Percentiles rank a stretch among this genome's conserved stretches.
Evolutionary conservation across 805 yeast species (phyloP).

Genomic region (Saccharomycopsis oosterbeekiorum): DNA sequence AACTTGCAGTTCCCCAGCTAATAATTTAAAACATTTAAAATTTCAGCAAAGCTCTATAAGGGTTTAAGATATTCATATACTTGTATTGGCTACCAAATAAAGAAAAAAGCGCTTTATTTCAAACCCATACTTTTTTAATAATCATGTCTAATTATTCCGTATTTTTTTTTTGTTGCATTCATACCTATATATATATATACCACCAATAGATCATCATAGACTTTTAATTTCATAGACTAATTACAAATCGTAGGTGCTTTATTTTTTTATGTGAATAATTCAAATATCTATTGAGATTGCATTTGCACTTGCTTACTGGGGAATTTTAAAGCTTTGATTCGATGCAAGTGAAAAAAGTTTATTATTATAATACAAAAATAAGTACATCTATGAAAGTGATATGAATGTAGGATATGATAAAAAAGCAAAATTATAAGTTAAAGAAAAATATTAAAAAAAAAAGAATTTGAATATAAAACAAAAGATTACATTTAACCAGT

Average conservation of each 20-base stretch:
- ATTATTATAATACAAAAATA: too few species aligned
- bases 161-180: neutral
- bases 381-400: too few species aligned
- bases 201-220: neutral
- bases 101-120: too few species aligned
- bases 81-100: neutral
- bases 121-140: neutral
- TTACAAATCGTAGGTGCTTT: too few species aligned
- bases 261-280: too few species aligned
- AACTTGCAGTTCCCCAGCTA: neutral
- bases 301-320: too few species aligned
- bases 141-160: neutral
- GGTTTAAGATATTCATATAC: neutral
- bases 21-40: neutral
- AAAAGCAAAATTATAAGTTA: too few species aligned
- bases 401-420: too few species aligned
- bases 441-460: neutral
- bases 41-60: neutral
- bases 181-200: neutral
- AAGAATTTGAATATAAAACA: neutral
- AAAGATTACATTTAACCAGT: neutral
- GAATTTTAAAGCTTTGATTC: too few species aligned
- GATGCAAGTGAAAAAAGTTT: too few species aligned
- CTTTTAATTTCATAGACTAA: too few species aligned
- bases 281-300: too few species aligned